Base-by-base conservation (phyloP, 441 rosid species). In the Jatropha multifida region DNA sequence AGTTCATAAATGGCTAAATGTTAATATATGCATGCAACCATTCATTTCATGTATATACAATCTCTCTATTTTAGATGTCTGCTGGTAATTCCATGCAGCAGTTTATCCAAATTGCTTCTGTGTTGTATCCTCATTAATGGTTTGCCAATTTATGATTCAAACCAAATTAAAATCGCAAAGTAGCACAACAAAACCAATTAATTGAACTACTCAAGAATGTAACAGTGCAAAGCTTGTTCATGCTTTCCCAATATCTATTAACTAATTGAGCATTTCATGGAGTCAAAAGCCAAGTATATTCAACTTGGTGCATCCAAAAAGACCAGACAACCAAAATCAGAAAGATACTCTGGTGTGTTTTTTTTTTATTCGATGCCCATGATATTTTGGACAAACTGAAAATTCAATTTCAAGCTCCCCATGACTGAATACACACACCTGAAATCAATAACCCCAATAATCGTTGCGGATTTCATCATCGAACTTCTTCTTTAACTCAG, bases 401-500 rank as follows among this genome's bases (percentile, higher is more conserved):
- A 58, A 23, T 59, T 37, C 6, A 17, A 18, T 18, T 62, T 32
- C 37, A 46, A 56, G 56, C 58, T 42, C 55, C 58, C 38, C 20
- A 12, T 60, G 48, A 42, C 65, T 58, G 23, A 23, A 41, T 56
- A 15, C 26, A 65, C 9, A 37, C 44, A 65, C 42, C 38, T 61
- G 73, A 71, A 27, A 72, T 80, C 77, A 80, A 68, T 80, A 80
- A 32, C 79, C 82, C 82, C 82, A 80, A 38, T 80, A 80, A 68
- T 80, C 82, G 55, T 80, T 80, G 74, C 79, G 76, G 77, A 96
- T 96, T 82, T 96, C 99, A 48, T 96, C 99, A 78, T 96, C 99
- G 44, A 94, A 96, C 83, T 91, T 89, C 97, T 96, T 86, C 83
- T 89, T 94, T 74, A 96, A 87, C 77, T 96, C 99, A 1, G 99